Evolutionary conservation across 1,139 yeast species (phyloP).

Genomic region (Geotrichum klebahnii): DNA sequence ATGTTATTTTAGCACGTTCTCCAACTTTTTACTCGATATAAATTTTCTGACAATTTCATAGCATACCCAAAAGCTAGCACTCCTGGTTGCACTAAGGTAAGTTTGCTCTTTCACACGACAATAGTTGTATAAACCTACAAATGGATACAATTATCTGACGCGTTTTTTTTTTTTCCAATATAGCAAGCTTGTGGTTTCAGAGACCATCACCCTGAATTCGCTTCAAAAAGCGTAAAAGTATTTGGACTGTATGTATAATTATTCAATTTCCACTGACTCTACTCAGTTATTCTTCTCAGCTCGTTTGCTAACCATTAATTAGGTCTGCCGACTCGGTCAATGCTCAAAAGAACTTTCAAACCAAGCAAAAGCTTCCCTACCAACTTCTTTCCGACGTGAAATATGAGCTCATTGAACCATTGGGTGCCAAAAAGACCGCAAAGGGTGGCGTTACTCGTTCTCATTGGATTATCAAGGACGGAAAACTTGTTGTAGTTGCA

Average conservation of each 20-base stretch:
- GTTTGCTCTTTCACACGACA: neutral
- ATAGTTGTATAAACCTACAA: too few relatives aligned
- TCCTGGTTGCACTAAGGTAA: constrained; percentile 70
- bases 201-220: constrained; percentile 55
- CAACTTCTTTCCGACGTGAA: constrained; percentile 73
- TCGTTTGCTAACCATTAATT: constrained; percentile 1
- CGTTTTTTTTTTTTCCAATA: too few relatives aligned
- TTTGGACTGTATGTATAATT: constrained; percentile 32
- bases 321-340: constrained; percentile 65
- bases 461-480: constrained; percentile 84
- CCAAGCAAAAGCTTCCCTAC: constrained; percentile 68
- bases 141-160: constrained; percentile 34
- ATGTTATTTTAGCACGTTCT: constrained; percentile 38
- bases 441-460: constrained; percentile 68
- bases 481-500: constrained; percentile 60
- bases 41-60: too few relatives aligned
- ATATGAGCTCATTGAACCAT: constrained; percentile 58
- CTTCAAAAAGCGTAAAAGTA: constrained; percentile 41
- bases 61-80: constrained; percentile 92
- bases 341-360: constrained; percentile 71
- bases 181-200: constrained; percentile 88
- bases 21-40: neutral
- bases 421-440: constrained; percentile 83
- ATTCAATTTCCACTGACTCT: too few relatives aligned
- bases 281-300: neutral